Conservation (phyloP, 495 filamentous ascomycete species). For the Pyrenula massariospora region DNA sequence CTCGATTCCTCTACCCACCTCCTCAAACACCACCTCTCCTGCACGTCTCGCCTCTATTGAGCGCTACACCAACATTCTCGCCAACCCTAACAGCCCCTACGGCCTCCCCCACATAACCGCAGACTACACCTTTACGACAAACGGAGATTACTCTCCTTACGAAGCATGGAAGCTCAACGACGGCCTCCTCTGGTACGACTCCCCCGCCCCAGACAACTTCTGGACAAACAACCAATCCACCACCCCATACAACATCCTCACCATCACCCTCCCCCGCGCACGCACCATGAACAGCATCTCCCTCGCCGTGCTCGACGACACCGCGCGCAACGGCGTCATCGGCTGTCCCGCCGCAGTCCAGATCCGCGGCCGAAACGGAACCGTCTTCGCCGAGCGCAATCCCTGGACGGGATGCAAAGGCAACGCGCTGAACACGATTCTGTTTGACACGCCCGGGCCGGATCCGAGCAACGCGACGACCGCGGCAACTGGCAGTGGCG, state of each 20-base stretch:
- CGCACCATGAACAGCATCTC: slow-evolving; percentile 24
- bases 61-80: slow-evolving; percentile 26
- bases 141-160: slow-evolving; percentile 5
- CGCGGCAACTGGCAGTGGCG: not conserved
- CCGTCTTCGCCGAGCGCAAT: slow-evolving; percentile 11
- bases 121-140: slow-evolving; percentile 16
- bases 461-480: not conserved
- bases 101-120: slow-evolving; percentile 23
- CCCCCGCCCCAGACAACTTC: slow-evolving; percentile 24
- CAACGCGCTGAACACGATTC: slow-evolving; percentile 27
- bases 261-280: slow-evolving; percentile 25
- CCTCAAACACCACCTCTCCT: slow-evolving; percentile 1
- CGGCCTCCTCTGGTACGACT: slow-evolving; percentile 29
- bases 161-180: slow-evolving; percentile 29
- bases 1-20: slow-evolving; percentile 8
- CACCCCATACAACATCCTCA: slow-evolving; percentile 22
- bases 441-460: slow-evolving; percentile 10
- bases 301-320: slow-evolving; percentile 25
- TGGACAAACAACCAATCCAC: slow-evolving; percentile 31
- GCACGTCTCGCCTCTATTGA: slow-evolving; percentile 6
- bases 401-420: slow-evolving; percentile 15
- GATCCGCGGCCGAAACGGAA: slow-evolving; percentile 18
- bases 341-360: slow-evolving; percentile 23
- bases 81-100: slow-evolving; percentile 26
- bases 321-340: slow-evolving; percentile 20